Evolutionary conservation across 2,329 filamentous ascomycete genomes (phyloP), one percentile per base, ranked within the genome.

Genomic region (Zymoseptoria tritici): DNA sequence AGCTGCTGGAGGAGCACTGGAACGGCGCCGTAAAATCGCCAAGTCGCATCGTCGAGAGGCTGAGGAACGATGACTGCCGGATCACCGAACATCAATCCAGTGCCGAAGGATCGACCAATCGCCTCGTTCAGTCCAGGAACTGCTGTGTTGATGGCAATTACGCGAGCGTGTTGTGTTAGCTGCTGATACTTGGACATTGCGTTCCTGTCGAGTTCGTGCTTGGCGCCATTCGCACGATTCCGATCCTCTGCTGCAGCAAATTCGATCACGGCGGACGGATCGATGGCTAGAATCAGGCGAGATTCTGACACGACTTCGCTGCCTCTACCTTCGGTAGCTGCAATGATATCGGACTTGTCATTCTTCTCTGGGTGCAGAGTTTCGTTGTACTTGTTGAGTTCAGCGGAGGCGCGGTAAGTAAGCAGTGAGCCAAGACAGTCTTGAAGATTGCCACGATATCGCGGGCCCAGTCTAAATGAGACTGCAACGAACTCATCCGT

Each of bases 381-480:
- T 71, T 99, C 94, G 68, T 97, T 97, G 52, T 93, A 88, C 57
- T 97, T 81, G 60, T 95, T 94, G 49, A 99, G 78, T 57, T 90
- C 87, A 7, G 94, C 93, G 1, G 94, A 97, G 6, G 94, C 93
- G 68, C 89, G 86, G 71, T 99, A 99, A 0, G 95, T 99, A 71
- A 97, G 91, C 70, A 99, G 96, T 1, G 91, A 93, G 4, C 95
- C 94, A 13, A 99, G 81, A 67, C 91, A 94, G 71, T 99, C 94
- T 75, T 99, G 94, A 67, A 96, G 96, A 71, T 99, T 99, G 16
- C 94, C 94, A 70, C 91, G 87, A 68, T 99, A 99, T 54, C 91
- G 85, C 22, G 91, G 89, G 0, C 94, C 93, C 19, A 99, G 85
- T 55, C 92, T 89, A 71, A 88, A 90, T 69, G 96, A 90, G 0